These are phyloP conservation scores for Malassezia nana DNA, from an alignment of 1,284 basidiomycete genomes.

Conservation along the genomic window DNA sequence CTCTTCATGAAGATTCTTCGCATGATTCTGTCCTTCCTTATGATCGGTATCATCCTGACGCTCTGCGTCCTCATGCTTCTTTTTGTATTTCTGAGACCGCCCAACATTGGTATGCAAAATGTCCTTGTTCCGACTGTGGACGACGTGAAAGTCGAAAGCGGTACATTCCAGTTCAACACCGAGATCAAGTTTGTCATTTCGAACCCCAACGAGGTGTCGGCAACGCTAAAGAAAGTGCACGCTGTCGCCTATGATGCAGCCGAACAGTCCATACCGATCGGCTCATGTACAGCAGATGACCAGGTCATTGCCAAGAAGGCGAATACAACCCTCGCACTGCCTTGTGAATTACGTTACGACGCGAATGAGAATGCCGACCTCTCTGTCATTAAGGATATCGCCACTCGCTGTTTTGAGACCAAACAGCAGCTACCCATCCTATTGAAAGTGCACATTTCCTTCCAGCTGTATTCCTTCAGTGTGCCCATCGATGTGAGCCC, in stretches of 20 bases:
- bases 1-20: slow-evolving; percentile 32
- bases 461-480: slow-evolving; percentile 10
- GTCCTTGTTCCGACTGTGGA: slow-evolving; percentile 19
- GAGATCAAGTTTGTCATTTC: slow-evolving; percentile 34
- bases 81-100: slow-evolving; percentile 38
- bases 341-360: slow-evolving; percentile 66
- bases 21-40: slow-evolving; percentile 31
- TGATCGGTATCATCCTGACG: slow-evolving; percentile 31
- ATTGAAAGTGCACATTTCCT: slow-evolving; percentile 1
- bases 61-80: slow-evolving; percentile 35
- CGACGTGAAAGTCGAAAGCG: slow-evolving; percentile 19
- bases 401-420: slow-evolving; percentile 55
- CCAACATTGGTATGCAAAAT: slow-evolving; percentile 35
- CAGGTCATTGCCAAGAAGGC: slow-evolving; percentile 58
- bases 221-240: slow-evolving; percentile 28
- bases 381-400: slow-evolving; percentile 59
- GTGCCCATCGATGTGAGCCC: slow-evolving; percentile 10
- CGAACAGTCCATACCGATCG: slow-evolving; percentile 24
- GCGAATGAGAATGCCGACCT: slow-evolving; percentile 56
- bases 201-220: slow-evolving; percentile 44
- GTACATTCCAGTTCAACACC: slow-evolving; percentile 31
- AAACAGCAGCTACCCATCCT: neutral
- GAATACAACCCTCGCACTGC: slow-evolving; percentile 68
- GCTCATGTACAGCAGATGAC: slow-evolving; percentile 51
- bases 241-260: slow-evolving; percentile 28